Conservation (phyloP, 352 stramenopile genomes). For the Pilasporangium apinafurcum region DNA sequence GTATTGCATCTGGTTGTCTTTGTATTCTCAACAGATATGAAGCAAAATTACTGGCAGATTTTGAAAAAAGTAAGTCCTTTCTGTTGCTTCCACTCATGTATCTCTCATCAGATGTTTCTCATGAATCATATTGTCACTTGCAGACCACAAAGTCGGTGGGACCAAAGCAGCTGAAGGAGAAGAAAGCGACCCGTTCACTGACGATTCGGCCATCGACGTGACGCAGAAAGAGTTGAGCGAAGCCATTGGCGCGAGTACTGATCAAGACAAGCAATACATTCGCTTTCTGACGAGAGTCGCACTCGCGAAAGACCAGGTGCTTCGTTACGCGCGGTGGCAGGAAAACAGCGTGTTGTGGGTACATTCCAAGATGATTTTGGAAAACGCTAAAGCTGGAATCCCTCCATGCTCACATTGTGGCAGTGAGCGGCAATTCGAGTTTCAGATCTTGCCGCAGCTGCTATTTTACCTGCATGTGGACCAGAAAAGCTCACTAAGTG, state of each 20-base stretch:
- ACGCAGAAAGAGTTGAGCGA: constrained; percentile 75
- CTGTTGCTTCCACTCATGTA: not conserved
- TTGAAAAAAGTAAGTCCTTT: constrained; percentile 45
- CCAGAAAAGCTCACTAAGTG: constrained; percentile 38
- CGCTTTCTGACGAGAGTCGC: constrained; percentile 79
- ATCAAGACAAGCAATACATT: constrained; percentile 77
- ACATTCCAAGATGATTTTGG: constrained; percentile 48
- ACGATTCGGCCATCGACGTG: constrained; percentile 70
- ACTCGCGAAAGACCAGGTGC: constrained; percentile 76
- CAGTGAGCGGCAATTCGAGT: constrained; percentile 87
- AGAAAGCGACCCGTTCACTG: constrained; percentile 47
- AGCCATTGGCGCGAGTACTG: constrained; percentile 38
- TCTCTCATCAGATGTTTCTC: not conserved
- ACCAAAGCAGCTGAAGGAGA: constrained; percentile 10
- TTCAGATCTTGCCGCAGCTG: constrained; percentile 94
- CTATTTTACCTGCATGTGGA: constrained; percentile 89
- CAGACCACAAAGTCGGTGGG: constrained; percentile 8
- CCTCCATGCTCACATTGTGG: constrained; percentile 81
- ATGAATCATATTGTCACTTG: not conserved
- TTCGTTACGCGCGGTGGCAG: constrained; percentile 90
- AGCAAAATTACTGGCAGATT: constrained; percentile 65
- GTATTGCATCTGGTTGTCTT: not conserved
- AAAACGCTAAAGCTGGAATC: constrained; percentile 24
- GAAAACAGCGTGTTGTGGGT: constrained; percentile 85
- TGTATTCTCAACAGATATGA: constrained; percentile 26